Evolutionary conservation across 352 stramenopile genomes (phyloP), one percentile per base, ranked within the genome.

Genomic region (Pythium pectinolyticum): DNA sequence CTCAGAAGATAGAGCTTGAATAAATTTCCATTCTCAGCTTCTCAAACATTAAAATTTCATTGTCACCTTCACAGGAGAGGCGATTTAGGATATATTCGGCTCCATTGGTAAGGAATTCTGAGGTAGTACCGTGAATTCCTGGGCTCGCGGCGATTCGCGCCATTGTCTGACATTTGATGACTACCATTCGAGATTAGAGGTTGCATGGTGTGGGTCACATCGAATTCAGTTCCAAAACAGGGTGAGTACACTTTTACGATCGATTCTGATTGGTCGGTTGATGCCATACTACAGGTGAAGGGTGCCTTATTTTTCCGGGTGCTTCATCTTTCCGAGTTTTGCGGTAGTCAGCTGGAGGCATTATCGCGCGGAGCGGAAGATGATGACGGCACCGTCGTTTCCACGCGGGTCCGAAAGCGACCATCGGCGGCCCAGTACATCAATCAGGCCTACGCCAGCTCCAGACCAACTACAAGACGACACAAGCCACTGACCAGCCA

Each of bases 41-140:
- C 19, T 37, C 22, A 58, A 37, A 39, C 35, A 4, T 3, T n/a
- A 54, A 54, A 54, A 14, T 54, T 54, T 19, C 40, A 9, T 47
- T 9, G 15, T 40, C 47, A 9, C 15, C 10, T 40, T 37, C 27
- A 15, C 25, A 22, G 7, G 5, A 40, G 11, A 11, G 5, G 6
- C 15, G 8, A 5, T 9, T 7, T 34, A 35, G 19, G 5, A 54
- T 25, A 54, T 40, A n/a, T 39, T 30, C 28, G 4, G 9, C 27
- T 24, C 6, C 19, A 24, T 47, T 22, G 19, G 40, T 12, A 39
- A 54, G 39, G n/a, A 37, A 27, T 24, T 15, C 25, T 6, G 25
- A 22, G 47, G 8, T n/a, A 54, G 47, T 54, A 54, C 47, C 47
- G 47, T 54, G 25, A 54, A 54, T 54, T 54, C 47, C 47, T 30